Evolutionary conservation across 176 grass and related monocot genomes (phyloP).

Genomic region (Avena eriantha): DNA sequence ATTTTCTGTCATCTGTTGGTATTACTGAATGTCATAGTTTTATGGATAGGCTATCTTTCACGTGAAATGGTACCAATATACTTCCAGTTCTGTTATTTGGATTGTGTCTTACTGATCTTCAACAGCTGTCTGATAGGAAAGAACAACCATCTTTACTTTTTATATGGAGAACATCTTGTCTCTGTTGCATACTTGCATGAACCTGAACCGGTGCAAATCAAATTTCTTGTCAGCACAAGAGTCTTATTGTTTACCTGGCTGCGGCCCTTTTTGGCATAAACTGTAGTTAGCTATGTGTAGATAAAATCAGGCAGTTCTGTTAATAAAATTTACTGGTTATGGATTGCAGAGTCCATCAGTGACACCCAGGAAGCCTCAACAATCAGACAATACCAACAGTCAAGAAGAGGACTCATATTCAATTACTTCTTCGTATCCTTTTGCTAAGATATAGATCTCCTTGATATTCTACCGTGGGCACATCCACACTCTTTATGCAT

Average conservation of each 20-base stretch:
- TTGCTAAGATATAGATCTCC: constrained; percentile 5
- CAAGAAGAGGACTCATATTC: constrained; percentile 72
- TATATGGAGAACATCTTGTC: neutral
- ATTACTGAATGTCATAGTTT: neutral
- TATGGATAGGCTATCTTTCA: neutral
- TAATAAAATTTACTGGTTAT: constrained; percentile 35
- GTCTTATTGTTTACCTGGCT: constrained; percentile 5
- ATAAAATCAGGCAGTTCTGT: constrained; percentile 27
- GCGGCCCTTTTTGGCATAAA: constrained; percentile 1
- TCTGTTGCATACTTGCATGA: neutral
- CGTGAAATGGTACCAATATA: neutral
- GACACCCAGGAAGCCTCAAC: constrained; percentile 58
- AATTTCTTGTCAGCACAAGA: constrained; percentile 16
- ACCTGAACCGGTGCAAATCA: neutral
- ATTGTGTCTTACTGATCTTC: neutral
- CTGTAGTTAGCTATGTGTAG: constrained; percentile 15
- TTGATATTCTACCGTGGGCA: constrained; percentile 17
- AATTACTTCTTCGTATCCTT: constrained; percentile 84
- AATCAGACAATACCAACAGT: constrained; percentile 69
- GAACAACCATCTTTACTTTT: neutral
- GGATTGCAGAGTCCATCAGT: constrained; percentile 55
- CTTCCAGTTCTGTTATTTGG: neutral
- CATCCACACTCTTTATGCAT: neutral
- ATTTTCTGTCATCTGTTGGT: neutral
- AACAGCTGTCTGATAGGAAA: neutral